Evolutionary conservation across 441 rosid genomes (phyloP).

Genomic region (Gossypium lobatum): DNA sequence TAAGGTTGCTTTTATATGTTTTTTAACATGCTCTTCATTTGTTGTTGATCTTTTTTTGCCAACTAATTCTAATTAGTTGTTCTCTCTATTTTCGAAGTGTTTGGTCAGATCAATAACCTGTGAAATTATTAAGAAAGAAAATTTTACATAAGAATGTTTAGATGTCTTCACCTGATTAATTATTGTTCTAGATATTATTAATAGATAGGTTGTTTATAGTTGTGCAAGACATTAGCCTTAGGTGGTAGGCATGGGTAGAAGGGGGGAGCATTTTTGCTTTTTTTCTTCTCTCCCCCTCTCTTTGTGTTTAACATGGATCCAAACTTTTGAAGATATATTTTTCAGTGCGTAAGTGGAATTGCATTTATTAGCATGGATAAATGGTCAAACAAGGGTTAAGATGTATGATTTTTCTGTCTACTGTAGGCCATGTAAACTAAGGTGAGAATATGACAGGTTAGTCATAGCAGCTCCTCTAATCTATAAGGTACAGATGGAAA

Average conservation of each 20-base stretch:
- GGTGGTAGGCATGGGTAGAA: background rate
- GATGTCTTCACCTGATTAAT: background rate
- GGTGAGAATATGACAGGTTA: background rate
- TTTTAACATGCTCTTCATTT: background rate
- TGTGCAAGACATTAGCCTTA: background rate
- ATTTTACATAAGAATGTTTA: background rate
- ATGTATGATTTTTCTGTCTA: background rate
- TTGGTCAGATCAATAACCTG: background rate
- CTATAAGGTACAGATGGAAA: background rate
- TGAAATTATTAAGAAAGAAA: background rate
- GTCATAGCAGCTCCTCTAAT: background rate
- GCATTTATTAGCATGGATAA: background rate
- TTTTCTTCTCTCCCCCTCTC: background rate
- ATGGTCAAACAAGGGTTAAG: background rate
- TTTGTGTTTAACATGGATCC: background rate
- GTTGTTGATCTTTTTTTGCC: background rate
- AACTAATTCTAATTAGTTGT: background rate
- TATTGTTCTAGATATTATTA: background rate
- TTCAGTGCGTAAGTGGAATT: slow-evolving; percentile 2
- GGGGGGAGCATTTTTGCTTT: background rate
- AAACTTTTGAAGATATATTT: background rate
- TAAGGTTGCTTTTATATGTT: slow-evolving; percentile 8
- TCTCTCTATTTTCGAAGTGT: background rate
- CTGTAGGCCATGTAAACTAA: background rate
- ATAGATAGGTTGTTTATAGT: slow-evolving; percentile 2